phyloP scores from a whole-genome alignment of 805 yeast species.

The Priceomyces haplophilus region DNA sequence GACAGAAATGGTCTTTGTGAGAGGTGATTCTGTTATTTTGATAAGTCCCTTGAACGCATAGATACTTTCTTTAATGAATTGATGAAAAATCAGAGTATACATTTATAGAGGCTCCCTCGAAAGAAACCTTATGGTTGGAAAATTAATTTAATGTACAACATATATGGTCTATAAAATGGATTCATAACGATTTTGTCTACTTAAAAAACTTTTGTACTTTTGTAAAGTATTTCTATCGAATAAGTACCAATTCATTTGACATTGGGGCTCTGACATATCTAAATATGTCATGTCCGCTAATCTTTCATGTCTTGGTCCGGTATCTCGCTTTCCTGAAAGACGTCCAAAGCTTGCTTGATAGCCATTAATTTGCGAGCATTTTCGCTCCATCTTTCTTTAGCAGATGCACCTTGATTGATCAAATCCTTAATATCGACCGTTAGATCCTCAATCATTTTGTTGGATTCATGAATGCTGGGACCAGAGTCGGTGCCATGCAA shows the following conservation, averaged over 20 bases:
- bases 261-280: neutral
- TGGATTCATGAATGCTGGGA: constrained; percentile 29
- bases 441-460: constrained; percentile 23
- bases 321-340: constrained; percentile 5
- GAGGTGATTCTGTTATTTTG: constrained; percentile 96
- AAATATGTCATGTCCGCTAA: constrained; percentile 2
- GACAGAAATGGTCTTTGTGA: constrained; percentile 87
- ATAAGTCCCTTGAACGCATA: constrained; percentile 47
- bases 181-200: neutral
- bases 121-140: neutral
- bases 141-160: constrained; percentile 3
- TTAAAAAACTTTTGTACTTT: neutral
- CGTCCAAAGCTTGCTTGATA: constrained; percentile 20
- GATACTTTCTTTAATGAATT: neutral
- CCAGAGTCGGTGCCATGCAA: constrained; percentile 16
- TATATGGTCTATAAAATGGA: constrained; percentile 2
- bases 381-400: constrained; percentile 33
- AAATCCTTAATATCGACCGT: constrained; percentile 25
- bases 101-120: neutral
- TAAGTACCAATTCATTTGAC: neutral
- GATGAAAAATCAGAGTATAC: neutral
- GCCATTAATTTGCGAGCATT: constrained; percentile 32
- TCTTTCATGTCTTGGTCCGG: constrained; percentile 13
- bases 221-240: neutral
- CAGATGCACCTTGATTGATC: constrained; percentile 27